A percentile compares a stretch with the other conserved stretches of the same genome.
These are phyloP conservation scores for Aspergillus ochraceus DNA, from an alignment of 2,329 filamentous ascomycete genomes.

Conservation along the genomic window DNA sequence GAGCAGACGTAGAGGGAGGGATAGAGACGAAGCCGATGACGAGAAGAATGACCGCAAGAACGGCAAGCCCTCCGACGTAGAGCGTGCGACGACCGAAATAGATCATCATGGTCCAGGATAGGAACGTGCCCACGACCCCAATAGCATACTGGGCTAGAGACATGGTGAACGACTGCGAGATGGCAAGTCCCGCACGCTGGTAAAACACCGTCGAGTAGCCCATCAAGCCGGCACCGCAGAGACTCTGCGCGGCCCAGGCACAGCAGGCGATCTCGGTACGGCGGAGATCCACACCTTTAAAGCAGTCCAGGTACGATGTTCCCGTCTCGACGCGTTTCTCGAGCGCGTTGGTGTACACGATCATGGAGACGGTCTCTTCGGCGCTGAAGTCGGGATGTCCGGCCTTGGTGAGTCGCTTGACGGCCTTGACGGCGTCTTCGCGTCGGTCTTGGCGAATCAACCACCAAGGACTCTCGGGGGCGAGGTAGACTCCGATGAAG, in stretches of 20 bases:
- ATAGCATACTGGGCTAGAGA: constrained; percentile 61
- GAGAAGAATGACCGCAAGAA: constrained; percentile 23
- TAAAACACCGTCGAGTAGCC: constrained; percentile 38
- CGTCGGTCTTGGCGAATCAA: constrained; percentile 35
- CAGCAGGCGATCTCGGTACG: constrained; percentile 44
- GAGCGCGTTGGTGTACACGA: constrained; percentile 38
- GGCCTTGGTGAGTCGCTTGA: constrained; percentile 28
- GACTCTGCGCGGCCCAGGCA: constrained; percentile 35
- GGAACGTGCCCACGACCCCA: constrained; percentile 51
- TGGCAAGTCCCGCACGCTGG: constrained; percentile 37
- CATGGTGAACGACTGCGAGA: constrained; percentile 36
- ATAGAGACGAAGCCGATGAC: constrained; percentile 26
- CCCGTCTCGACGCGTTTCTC: constrained; percentile 22
- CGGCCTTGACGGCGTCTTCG: constrained; percentile 35
- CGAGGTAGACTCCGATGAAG: constrained; percentile 25
- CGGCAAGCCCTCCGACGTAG: constrained; percentile 31
- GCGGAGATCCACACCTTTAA: constrained; percentile 32
- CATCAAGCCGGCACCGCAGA: constrained; percentile 32
- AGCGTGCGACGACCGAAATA: constrained; percentile 41
- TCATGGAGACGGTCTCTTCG: constrained; percentile 37
- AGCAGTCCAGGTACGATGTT: constrained; percentile 30
- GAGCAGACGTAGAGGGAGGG: constrained; percentile 18
- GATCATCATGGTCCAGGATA: constrained; percentile 49
- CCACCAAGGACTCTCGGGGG: constrained; percentile 41
- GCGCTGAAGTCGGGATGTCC: constrained; percentile 25